Evolutionary conservation across 208 protist species (phyloP).

Genomic region (Leishmania tarentolae): DNA sequence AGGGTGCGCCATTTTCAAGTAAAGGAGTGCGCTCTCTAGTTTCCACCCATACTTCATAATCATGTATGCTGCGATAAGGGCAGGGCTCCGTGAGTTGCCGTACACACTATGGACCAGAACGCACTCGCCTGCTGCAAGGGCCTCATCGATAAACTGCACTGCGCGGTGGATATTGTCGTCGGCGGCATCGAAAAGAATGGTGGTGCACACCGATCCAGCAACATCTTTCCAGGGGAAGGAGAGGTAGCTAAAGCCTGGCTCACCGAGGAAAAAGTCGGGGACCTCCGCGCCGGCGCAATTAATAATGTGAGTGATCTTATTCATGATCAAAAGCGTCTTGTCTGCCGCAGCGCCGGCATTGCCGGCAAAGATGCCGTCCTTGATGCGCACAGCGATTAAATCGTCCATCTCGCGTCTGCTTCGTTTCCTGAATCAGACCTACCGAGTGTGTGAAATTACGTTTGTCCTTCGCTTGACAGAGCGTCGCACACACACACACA

Average conservation of each 20-base stretch:
- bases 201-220: conserved; percentile 68
- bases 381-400: conserved; percentile 88
- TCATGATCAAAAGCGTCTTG: conserved; percentile 88
- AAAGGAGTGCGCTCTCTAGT: conserved; percentile 83
- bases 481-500: neutral
- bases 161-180: conserved; percentile 82
- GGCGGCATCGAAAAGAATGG: conserved; percentile 80
- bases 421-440: neutral
- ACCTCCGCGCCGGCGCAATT: conserved; percentile 92
- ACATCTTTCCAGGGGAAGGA: conserved; percentile 92
- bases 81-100: conserved; percentile 82
- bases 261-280: conserved; percentile 75
- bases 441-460: neutral
- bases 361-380: conserved; percentile 93
- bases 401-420: conserved; percentile 33
- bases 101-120: conserved; percentile 89
- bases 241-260: conserved; percentile 83
- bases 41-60: conserved; percentile 94
- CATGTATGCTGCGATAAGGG: conserved; percentile 87
- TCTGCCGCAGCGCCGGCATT: conserved; percentile 86
- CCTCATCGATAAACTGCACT: conserved; percentile 88
- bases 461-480: no score
- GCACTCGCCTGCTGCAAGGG: conserved; percentile 78
- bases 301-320: conserved; percentile 93
- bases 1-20: conserved; percentile 88